Evolutionary conservation across 495 filamentous ascomycete species (phyloP).

Genomic region (Xylaria longipes): DNA sequence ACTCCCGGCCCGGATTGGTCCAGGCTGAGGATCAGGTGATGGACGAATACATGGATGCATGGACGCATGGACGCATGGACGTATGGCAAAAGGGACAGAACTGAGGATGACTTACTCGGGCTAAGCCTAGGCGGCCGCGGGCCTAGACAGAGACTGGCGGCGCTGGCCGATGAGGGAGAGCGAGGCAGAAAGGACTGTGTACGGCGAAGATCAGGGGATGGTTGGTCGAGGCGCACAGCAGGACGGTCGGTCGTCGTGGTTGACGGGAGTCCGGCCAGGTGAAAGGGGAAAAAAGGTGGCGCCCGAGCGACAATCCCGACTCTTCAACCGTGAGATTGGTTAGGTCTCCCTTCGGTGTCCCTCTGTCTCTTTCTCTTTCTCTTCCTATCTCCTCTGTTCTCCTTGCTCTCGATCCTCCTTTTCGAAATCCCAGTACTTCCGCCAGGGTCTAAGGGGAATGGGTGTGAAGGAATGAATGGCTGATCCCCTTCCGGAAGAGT

Average conservation of each 20-base stretch:
- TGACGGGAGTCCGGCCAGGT: slow-evolving; percentile 3
- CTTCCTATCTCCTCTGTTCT: neutral
- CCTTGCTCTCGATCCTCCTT: neutral
- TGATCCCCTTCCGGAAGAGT: slow-evolving; percentile 19
- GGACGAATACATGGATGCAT: slow-evolving; percentile 5
- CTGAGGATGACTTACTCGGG: slow-evolving; percentile 36
- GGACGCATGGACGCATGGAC: slow-evolving; percentile 8
- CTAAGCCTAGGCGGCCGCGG: slow-evolving; percentile 41
- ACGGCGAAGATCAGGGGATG: slow-evolving; percentile 22
- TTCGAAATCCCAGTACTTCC: neutral
- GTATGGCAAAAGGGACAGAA: neutral
- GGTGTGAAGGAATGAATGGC: neutral
- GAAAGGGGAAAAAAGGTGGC: slow-evolving; percentile 6
- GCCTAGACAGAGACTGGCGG: slow-evolving; percentile 39
- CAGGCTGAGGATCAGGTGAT: slow-evolving; percentile 7
- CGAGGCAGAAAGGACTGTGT: slow-evolving; percentile 26
- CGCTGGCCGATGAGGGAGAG: slow-evolving; percentile 22
- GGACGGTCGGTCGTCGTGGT: neutral
- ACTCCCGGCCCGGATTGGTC: neutral
- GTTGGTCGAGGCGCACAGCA: slow-evolving; percentile 18
- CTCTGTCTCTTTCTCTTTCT: neutral
- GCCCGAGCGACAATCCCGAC: neutral
- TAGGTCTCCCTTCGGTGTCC: neutral
- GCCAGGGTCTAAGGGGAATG: slow-evolving; percentile 4
- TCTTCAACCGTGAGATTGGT: neutral